A percentile compares a stretch with the other conserved stretches of the same genome.
Conservation (phyloP, 2,329 filamentous ascomycete species). For the Ilyonectria mors-panacis region DNA sequence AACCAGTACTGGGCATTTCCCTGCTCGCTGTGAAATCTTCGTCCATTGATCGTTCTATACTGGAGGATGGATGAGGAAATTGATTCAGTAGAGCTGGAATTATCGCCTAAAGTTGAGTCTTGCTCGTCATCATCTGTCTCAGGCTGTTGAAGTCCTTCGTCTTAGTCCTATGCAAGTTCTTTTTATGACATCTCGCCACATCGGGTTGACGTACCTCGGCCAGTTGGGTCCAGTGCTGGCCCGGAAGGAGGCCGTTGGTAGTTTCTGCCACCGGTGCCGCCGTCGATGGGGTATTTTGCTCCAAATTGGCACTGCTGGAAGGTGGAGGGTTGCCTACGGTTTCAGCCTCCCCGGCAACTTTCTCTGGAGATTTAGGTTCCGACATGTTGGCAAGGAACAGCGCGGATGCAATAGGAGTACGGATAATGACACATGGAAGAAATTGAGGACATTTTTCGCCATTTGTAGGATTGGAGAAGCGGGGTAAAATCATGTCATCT, state of each 20-base stretch:
- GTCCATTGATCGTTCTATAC: slow-evolving; percentile 1
- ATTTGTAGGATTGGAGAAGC: not conserved
- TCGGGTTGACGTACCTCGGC: not conserved
- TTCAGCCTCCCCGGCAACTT: not conserved
- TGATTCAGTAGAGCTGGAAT: not conserved
- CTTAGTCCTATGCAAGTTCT: not conserved
- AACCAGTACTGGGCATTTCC: slow-evolving; percentile 12
- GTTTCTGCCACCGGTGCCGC: not conserved
- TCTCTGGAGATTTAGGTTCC: not conserved
- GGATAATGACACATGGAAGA: not conserved
- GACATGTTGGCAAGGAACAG: not conserved
- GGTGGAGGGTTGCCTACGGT: not conserved
- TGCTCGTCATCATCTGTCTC: not conserved
- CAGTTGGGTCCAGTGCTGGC: not conserved
- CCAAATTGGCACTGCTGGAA: not conserved
- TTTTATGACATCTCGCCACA: not conserved
- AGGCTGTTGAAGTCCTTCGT: not conserved
- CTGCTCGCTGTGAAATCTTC: slow-evolving; percentile 1
- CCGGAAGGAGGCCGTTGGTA: not conserved
- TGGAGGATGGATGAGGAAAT: not conserved
- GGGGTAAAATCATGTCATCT: slow-evolving; percentile 3
- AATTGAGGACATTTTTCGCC: not conserved
- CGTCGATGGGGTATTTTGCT: not conserved
- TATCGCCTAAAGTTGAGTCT: not conserved
- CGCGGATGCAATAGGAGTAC: not conserved